A percentile compares a stretch with the other conserved stretches of the same genome.
Evolutionary conservation across 805 yeast species (phyloP).

Genomic region (Metschnikowia reukaufii): DNA sequence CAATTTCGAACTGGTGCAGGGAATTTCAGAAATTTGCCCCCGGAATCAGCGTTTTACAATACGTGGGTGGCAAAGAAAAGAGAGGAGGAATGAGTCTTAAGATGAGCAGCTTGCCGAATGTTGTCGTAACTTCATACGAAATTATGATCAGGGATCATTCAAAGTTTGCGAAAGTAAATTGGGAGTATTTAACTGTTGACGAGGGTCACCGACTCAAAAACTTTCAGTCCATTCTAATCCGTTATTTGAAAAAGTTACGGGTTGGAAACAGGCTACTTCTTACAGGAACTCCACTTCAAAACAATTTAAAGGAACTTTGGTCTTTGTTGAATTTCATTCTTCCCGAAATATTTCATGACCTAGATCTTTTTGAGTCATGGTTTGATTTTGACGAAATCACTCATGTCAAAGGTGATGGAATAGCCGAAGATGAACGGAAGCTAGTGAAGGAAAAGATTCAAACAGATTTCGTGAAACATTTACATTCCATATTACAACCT

Average conservation of each 20-base stretch:
- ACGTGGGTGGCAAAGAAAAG: slow-evolving; percentile 62
- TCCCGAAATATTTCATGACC: slow-evolving; percentile 91
- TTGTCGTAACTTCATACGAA: slow-evolving; percentile 82
- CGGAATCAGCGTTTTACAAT: slow-evolving; percentile 55
- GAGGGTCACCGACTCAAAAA: slow-evolving; percentile 95
- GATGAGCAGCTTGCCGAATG: slow-evolving; percentile 35
- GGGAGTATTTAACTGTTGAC: slow-evolving; percentile 89
- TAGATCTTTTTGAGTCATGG: slow-evolving; percentile 90
- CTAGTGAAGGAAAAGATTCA: slow-evolving; percentile 56
- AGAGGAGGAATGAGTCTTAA: slow-evolving; percentile 45
- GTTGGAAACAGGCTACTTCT: slow-evolving; percentile 73
- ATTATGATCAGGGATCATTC: slow-evolving; percentile 67
- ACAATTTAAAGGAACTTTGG: slow-evolving; percentile 89
- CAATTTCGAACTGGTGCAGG: slow-evolving; percentile 79
- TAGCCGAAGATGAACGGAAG: slow-evolving; percentile 42
- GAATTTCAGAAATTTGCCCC: slow-evolving; percentile 81
- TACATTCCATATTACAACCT: slow-evolving; percentile 88
- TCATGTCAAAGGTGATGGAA: slow-evolving; percentile 16
- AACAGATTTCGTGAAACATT: slow-evolving; percentile 60
- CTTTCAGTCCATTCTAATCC: slow-evolving; percentile 71
- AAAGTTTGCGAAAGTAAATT: slow-evolving; percentile 50
- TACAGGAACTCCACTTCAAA: slow-evolving; percentile 97
- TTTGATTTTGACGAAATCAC: slow-evolving; percentile 71
- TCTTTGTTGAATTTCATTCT: slow-evolving; percentile 84
- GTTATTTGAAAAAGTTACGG: slow-evolving; percentile 63